Evolutionary conservation across 192 early-diverging fungal genomes (phyloP).

Genomic region (Funneliformis geosporum): DNA sequence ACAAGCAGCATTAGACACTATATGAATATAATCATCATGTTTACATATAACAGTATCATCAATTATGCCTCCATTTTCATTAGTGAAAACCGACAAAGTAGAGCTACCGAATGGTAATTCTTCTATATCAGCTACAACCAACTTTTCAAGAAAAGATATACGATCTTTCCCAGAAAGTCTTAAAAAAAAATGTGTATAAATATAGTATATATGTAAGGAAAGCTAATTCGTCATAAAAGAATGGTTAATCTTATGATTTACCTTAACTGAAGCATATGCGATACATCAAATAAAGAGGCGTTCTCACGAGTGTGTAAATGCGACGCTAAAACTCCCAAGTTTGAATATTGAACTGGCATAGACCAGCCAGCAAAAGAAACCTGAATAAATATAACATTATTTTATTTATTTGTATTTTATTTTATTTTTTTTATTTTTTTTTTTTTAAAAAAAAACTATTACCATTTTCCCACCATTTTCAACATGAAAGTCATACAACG

Average conservation of each 20-base stretch:
- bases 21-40: slow-evolving; percentile 76
- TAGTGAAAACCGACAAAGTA: slow-evolving; percentile 93
- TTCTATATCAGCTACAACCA: slow-evolving; percentile 86
- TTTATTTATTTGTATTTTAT: not conserved
- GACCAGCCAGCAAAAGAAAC: slow-evolving; percentile 94
- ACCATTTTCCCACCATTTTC: slow-evolving; percentile 92
- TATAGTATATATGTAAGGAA: not conserved
- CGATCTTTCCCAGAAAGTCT: slow-evolving; percentile 86
- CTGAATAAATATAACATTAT: not conserved
- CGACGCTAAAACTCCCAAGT: slow-evolving; percentile 84
- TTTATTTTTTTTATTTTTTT: not conserved
- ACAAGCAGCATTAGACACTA: slow-evolving; percentile 96
- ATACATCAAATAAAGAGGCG: slow-evolving; percentile 96
- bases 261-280: slow-evolving; percentile 96
- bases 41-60: slow-evolving; percentile 97
- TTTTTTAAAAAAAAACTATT: not conserved
- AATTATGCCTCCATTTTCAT: slow-evolving; percentile 95
- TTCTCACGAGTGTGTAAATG: slow-evolving; percentile 87
- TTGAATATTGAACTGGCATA: slow-evolving; percentile 93
- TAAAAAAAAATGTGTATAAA: slow-evolving; percentile 1
- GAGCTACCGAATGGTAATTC: slow-evolving; percentile 76
- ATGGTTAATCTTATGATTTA: slow-evolving; percentile 35
- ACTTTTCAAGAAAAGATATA: slow-evolving; percentile 81
- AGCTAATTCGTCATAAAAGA: not conserved
- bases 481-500: slow-evolving; percentile 92